Percentiles rank a stretch among this genome's conserved stretches.
Evolutionary conservation across 2,329 filamentous ascomycete species (phyloP).

Genomic region (Fusarium humuli): DNA sequence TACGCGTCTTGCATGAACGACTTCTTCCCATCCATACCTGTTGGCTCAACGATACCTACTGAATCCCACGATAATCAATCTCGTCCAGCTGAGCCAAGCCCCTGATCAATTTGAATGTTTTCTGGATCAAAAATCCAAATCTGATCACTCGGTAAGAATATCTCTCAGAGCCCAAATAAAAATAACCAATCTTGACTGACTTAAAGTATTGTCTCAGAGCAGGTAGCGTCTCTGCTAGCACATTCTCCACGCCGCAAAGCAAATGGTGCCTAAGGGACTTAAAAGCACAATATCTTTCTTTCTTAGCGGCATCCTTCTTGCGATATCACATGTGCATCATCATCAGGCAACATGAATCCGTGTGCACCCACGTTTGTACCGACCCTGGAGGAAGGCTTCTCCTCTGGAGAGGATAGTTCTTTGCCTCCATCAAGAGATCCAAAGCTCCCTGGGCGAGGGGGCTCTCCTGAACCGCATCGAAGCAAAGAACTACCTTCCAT

Average conservation of each 20-base stretch:
- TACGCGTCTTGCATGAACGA: neutral
- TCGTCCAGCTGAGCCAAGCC: neutral
- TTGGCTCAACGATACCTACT: neutral
- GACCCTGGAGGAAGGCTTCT: constrained; percentile 10
- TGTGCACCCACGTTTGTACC: constrained; percentile 46
- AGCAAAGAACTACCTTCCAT: constrained; percentile 1
- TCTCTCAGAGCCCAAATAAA: neutral
- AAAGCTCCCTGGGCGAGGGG: neutral
- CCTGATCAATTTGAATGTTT: neutral
- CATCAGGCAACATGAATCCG: constrained; percentile 45
- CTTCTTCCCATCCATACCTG: neutral
- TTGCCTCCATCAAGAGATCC: constrained; percentile 7
- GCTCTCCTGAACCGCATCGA: neutral
- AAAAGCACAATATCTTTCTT: neutral
- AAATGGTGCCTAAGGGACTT: neutral
- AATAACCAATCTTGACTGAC: neutral
- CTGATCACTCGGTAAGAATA: neutral
- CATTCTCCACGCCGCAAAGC: too few species aligned
- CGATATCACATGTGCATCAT: neutral
- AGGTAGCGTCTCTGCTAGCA: too few species aligned
- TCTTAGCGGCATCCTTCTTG: neutral
- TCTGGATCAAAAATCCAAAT: neutral
- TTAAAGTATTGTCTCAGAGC: neutral
- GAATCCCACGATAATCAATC: neutral
- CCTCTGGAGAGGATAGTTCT: constrained; percentile 1